Base-by-base conservation (phyloP, 768 basidiomycete species). In the Leccinum longicurvipes region DNA sequence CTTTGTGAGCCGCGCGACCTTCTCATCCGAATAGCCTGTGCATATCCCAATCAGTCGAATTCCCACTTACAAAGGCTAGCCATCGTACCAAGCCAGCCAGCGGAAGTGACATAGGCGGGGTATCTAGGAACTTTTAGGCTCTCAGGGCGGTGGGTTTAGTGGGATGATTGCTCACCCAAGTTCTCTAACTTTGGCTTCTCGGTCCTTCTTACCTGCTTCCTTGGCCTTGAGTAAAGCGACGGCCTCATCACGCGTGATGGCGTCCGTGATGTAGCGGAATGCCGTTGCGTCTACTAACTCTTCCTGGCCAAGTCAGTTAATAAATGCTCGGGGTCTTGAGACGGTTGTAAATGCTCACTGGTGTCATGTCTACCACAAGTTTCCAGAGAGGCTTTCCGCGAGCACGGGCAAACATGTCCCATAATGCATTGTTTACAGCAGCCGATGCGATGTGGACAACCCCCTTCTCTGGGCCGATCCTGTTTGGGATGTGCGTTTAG, bases 401-500 rank as follows among this genome's bases (percentile, higher is more conserved):
- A 25, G 86, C 77, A 47, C 87, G 82, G 3, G 92, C 91, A 60
- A 84, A 93, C 84, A 96, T 85, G 65, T 97, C 95, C 95, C 95
- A 98, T 2, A 96, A 65, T 0, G 94, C 95, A 60, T 97, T 97
- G 69, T 91, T 83, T 8, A 98, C 92, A 1, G 92, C 91, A 6
- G 83, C 91, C 0, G 89, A 81, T 3, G 93, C 92, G 50, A 96
- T 85, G 67, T 93, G 90, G 51, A 98, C 94, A 3, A 98, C 92
- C 50, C 95, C 95, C 72, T 96, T 96, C 69, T 96, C 94, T 0
- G 94, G 93, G 6, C 93, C 93, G 63, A 94, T 87, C 88, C 89
- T 89, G 50, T 53, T 56, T 44, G 29, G 15, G n/a, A 59, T 21
- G 31, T 14, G 47, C 5, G 10, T 19, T 50, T 41, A 58, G 56